Percentiles rank a stretch among this genome's conserved stretches.
Conservation (phyloP, 2,329 filamentous ascomycete genomes). For the Sordariomycetes sp. region DNA sequence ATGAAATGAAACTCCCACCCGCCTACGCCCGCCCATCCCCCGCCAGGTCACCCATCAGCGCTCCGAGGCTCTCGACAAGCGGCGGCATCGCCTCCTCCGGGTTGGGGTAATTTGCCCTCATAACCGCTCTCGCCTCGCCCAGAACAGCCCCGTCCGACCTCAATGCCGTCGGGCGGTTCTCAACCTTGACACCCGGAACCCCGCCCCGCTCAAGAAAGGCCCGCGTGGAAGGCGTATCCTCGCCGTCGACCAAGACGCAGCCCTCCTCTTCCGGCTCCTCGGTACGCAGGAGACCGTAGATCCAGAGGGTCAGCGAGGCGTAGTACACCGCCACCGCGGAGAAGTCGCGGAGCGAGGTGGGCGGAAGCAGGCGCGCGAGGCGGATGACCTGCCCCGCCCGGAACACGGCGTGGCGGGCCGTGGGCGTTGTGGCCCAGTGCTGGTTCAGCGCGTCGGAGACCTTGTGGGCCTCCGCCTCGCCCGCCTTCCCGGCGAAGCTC, state of each 20-base stretch:
- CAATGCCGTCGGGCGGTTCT: slow-evolving; percentile 24
- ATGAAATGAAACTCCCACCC: background rate
- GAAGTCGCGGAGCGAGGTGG: slow-evolving; percentile 50
- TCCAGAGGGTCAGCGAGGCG: slow-evolving; percentile 58
- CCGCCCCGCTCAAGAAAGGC: background rate
- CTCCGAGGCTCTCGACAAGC: slow-evolving; percentile 57
- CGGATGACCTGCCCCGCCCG: slow-evolving; percentile 58
- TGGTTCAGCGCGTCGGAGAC: slow-evolving; percentile 47
- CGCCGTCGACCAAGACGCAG: slow-evolving; percentile 15
- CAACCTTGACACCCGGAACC: slow-evolving; percentile 11
- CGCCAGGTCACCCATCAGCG: slow-evolving; percentile 49
- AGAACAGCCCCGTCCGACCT: slow-evolving; percentile 48
- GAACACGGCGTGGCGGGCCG: slow-evolving; percentile 52
- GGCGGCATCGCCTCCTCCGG: slow-evolving; percentile 37
- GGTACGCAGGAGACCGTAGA: slow-evolving; percentile 56
- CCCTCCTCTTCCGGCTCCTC: slow-evolving; percentile 33
- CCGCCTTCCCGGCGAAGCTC: slow-evolving; percentile 57
- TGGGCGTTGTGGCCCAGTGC: slow-evolving; percentile 40
- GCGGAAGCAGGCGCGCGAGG: slow-evolving; percentile 43
- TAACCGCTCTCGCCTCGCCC: slow-evolving; percentile 43
- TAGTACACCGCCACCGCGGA: slow-evolving; percentile 60
- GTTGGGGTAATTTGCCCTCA: slow-evolving; percentile 39
- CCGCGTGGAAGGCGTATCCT: background rate
- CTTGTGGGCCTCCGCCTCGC: slow-evolving; percentile 51
- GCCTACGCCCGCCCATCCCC: slow-evolving; percentile 1